A percentile compares a stretch with the other conserved stretches of the same genome.
phyloP scores from a whole-genome alignment of 2,329 filamentous ascomycete genomes.

The Aspergillus sp. region DNA sequence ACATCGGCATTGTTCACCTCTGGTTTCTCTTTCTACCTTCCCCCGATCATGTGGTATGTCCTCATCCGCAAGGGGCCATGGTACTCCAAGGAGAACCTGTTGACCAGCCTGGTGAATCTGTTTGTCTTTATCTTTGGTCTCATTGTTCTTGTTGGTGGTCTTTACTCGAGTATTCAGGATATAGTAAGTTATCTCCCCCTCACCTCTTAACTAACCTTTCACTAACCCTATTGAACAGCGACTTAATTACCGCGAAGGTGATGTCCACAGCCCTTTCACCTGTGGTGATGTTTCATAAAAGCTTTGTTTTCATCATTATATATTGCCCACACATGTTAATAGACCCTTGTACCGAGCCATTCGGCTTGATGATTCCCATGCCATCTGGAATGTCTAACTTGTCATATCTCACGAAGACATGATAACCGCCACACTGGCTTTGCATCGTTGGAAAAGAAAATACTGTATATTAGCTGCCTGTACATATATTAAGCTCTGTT shows the following conservation, averaged over 20 bases:
- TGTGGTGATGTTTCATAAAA: not conserved
- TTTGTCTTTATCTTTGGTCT: conserved; percentile 23
- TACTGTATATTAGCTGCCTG: not conserved
- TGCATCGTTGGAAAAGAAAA: too few relatives aligned
- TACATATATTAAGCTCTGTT: not conserved
- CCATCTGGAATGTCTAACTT: not conserved
- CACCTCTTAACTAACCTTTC: not conserved
- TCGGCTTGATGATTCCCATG: not conserved
- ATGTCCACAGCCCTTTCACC: not conserved
- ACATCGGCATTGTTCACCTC: conserved; percentile 72
- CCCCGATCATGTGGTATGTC: conserved; percentile 44
- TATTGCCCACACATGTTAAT: too few relatives aligned
- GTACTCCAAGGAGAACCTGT: conserved; percentile 42
- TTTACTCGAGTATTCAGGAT: conserved; percentile 22
- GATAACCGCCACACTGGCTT: too few relatives aligned
- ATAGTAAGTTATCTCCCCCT: conserved; percentile 14
- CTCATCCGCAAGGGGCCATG: conserved; percentile 24
- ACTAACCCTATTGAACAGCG: not conserved
- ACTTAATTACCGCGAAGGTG: not conserved
- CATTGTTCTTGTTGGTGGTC: conserved; percentile 20
- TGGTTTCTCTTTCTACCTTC: conserved; percentile 78
- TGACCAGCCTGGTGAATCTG: conserved; percentile 15
- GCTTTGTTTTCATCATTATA: not conserved
- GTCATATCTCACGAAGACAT: not conserved
- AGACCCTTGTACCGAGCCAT: too few relatives aligned